These are phyloP conservation scores for Hypoxylon cercidicola DNA, from an alignment of 495 filamentous ascomycete genomes.

Conservation along the genomic window DNA sequence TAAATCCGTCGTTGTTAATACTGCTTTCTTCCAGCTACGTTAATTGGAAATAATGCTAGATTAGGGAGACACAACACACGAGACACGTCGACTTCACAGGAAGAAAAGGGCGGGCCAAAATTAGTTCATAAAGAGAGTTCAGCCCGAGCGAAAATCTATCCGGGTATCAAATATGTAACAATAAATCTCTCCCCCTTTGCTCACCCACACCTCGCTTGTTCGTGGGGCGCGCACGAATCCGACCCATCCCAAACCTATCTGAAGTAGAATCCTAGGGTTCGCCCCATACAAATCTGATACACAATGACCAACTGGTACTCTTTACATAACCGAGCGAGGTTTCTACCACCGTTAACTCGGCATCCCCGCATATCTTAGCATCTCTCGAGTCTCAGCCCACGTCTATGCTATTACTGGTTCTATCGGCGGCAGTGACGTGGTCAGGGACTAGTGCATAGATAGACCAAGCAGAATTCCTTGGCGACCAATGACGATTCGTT, in stretches of 20 bases:
- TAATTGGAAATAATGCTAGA: not conserved
- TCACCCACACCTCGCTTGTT: not conserved
- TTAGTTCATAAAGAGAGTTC: constrained; percentile 33
- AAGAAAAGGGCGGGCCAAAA: constrained; percentile 13
- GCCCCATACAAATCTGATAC: constrained; percentile 31
- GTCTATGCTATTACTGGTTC: too few species aligned
- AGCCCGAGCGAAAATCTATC: constrained; percentile 48
- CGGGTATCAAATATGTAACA: constrained; percentile 49
- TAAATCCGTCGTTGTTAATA: too few species aligned
- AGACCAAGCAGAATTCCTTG: constrained; percentile 6
- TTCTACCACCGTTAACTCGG: constrained; percentile 26
- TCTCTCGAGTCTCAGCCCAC: too few species aligned
- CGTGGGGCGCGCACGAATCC: not conserved
- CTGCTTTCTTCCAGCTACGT: too few species aligned
- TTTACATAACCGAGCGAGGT: constrained; percentile 19
- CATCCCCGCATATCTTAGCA: constrained; percentile 10
- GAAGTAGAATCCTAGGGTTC: constrained; percentile 16
- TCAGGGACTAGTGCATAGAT: constrained; percentile 20
- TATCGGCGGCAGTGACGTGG: constrained; percentile 6
- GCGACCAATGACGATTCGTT: not conserved
- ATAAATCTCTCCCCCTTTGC: constrained; percentile 29
- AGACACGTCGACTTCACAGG: not conserved
- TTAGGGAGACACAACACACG: not conserved
- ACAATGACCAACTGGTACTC: constrained; percentile 16
- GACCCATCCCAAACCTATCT: constrained; percentile 6